Evolutionary conservation across 768 basidiomycete genomes (phyloP).

Genomic region (Lyophyllum atratum): DNA sequence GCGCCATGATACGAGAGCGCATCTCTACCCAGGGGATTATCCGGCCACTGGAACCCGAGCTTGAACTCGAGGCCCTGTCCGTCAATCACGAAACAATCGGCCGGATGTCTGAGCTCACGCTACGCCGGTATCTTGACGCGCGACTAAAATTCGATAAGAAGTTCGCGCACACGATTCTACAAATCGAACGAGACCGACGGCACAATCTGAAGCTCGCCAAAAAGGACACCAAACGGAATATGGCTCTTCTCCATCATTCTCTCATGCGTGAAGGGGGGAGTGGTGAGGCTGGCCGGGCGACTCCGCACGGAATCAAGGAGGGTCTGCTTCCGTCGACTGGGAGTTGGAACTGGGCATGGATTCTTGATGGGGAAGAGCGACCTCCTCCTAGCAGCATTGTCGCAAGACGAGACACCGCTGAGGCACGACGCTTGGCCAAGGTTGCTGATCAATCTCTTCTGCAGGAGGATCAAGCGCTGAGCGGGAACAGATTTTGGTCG

Average conservation of each 20-base stretch:
- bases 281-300: constrained; percentile 15
- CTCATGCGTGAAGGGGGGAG: constrained; percentile 29
- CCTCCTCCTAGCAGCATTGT: constrained; percentile 94
- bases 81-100: constrained; percentile 72
- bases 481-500: constrained; percentile 74
- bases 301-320: constrained; percentile 32
- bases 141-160: constrained; percentile 64
- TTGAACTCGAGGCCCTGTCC: constrained; percentile 64
- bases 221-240: constrained; percentile 58
- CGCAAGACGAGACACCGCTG: constrained; percentile 82
- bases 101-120: constrained; percentile 68
- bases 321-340: constrained; percentile 45
- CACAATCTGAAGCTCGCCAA: constrained; percentile 65
- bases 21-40: constrained; percentile 81
- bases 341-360: constrained; percentile 86
- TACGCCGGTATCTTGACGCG: constrained; percentile 76
- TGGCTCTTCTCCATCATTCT: constrained; percentile 47
- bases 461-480: constrained; percentile 58
- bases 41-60: constrained; percentile 76
- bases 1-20: constrained; percentile 88
- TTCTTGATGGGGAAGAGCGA: constrained; percentile 71
- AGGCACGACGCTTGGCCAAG: constrained; percentile 71
- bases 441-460: constrained; percentile 70
- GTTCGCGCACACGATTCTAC: constrained; percentile 55
- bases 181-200: constrained; percentile 67